These are phyloP conservation scores for Candida sanyaensis DNA, from an alignment of 1,139 yeast species.

Conservation along the genomic window DNA sequence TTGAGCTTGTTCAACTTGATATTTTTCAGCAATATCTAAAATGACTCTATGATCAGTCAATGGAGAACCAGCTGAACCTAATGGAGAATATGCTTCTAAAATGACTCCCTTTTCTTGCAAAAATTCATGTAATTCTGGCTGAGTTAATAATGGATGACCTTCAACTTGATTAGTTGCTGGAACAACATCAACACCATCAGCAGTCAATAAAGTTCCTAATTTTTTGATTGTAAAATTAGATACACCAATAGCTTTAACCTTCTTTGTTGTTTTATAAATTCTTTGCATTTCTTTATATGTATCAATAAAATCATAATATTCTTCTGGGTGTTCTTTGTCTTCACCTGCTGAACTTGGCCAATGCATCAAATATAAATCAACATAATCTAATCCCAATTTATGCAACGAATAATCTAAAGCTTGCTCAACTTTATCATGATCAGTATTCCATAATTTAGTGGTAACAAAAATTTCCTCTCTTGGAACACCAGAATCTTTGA, in stretches of 20 bases:
- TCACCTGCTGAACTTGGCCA: conserved; percentile 73
- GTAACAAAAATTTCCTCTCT: conserved; percentile 75
- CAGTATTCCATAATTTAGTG: conserved; percentile 76
- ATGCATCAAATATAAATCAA: conserved; percentile 82
- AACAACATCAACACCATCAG: conserved; percentile 39
- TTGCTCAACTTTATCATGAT: conserved; percentile 58
- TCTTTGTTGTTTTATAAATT: conserved; percentile 53
- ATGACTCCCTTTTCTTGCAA: conserved; percentile 45
- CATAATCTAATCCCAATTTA: conserved; percentile 73
- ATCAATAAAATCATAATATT: conserved; percentile 57
- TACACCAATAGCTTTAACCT: conserved; percentile 62
- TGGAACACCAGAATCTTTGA: conserved; percentile 65
- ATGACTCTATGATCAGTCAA: conserved; percentile 45
- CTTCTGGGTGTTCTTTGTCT: conserved; percentile 22
- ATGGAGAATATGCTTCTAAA: conserved; percentile 61
- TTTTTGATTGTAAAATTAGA: conserved; percentile 55
- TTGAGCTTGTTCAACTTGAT: conserved; percentile 44
- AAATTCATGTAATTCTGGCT: conserved; percentile 46
- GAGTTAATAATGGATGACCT: conserved; percentile 61
- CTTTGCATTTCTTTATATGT: conserved; percentile 74
- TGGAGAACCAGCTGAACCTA: conserved; percentile 60
- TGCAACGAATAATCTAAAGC: conserved; percentile 65
- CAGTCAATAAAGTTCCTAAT: conserved; percentile 47
- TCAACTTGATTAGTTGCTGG: conserved; percentile 64
- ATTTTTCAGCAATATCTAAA: conserved; percentile 43